Evolutionary conservation across 345 rosid species (phyloP), one percentile per base, ranked within the genome.

Genomic region (Psidium guajava): DNA sequence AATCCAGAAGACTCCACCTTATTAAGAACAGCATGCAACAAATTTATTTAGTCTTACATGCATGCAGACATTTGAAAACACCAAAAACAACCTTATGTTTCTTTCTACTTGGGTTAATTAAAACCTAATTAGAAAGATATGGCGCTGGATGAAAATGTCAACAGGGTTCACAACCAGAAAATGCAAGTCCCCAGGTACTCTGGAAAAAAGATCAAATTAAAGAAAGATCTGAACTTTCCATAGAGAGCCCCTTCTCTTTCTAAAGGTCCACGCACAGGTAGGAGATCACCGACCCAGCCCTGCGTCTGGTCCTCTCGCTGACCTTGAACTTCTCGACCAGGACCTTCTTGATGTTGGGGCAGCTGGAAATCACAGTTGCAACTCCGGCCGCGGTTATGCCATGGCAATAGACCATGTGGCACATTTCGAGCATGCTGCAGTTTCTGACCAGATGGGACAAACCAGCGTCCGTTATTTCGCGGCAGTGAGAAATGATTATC

Each of bases 241-340:
- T 32, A 36, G 47, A 36, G 6, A 69, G 0, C 24, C 80, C 77
- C 13, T 36, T 36, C 80, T 69, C 80, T 36, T 69, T 53, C 83
- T 93, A 95, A 64, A 95, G 96, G 88, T 94, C 96, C 64, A 94
- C 88, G 10, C 95, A 94, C 11, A 94, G 96, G 88, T 94, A 96
- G 73, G 98, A 88, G 86, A 96, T 88, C 85, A 94, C 89, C 4
- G 96, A 89, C 55, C 96, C 94, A 2, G 98, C 99, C 88, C 94
- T 92, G 82, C 99, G 87, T 85, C 88, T 88, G 27, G 99, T 96
- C 87, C 99, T 91, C 80, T 92, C 89, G 81, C 95, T 95, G 42
- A 95, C 98, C 91, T 96, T 95, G 90, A 96, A 93, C 91, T 93
- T 94, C 94, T 96, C 99, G 6, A 96, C 93, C 89, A 93, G 88